phyloP scores from a whole-genome alignment of 2,329 filamentous ascomycete species.

The Fulvia fulva region DNA sequence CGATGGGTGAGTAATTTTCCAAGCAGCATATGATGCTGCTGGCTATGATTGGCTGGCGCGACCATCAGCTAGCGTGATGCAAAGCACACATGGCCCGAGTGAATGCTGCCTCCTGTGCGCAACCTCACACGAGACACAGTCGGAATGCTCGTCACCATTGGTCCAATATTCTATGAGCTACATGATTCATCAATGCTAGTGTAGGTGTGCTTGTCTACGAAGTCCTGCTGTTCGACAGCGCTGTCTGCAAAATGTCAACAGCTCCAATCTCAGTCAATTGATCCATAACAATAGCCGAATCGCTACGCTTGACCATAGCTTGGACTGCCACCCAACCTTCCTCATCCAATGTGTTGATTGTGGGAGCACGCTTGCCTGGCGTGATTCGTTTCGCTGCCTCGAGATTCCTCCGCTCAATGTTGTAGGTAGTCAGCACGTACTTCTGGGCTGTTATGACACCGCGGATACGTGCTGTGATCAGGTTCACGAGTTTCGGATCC shows the following conservation, averaged over 20 bases:
- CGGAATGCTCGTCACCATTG: too few species aligned
- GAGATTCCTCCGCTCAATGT: conserved; percentile 71
- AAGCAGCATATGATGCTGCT: background rate
- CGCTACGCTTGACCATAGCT: conserved; percentile 87
- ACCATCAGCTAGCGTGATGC: background rate
- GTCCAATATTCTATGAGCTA: too few species aligned
- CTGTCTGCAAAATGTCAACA: conserved; percentile 77
- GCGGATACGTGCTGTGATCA: conserved; percentile 80
- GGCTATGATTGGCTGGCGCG: background rate
- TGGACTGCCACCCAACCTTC: conserved; percentile 92
- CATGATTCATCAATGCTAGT: too few species aligned
- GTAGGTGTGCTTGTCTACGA: conserved; percentile 16
- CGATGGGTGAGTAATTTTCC: background rate
- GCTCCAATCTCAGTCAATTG: conserved; percentile 71
- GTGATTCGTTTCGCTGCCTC: conserved; percentile 69
- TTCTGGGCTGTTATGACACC: conserved; percentile 94
- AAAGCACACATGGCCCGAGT: background rate
- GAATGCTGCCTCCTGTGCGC: background rate
- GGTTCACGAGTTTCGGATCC: conserved; percentile 72
- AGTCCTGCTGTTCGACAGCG: conserved; percentile 75
- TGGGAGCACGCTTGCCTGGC: conserved; percentile 89
- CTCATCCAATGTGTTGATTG: conserved; percentile 82
- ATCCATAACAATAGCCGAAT: conserved; percentile 83
- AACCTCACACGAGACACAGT: too few species aligned
- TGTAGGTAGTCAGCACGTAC: conserved; percentile 95